These are phyloP conservation scores for Diplodia mutila DNA, from an alignment of 2,329 filamentous ascomycete genomes.

Conservation along the genomic window DNA sequence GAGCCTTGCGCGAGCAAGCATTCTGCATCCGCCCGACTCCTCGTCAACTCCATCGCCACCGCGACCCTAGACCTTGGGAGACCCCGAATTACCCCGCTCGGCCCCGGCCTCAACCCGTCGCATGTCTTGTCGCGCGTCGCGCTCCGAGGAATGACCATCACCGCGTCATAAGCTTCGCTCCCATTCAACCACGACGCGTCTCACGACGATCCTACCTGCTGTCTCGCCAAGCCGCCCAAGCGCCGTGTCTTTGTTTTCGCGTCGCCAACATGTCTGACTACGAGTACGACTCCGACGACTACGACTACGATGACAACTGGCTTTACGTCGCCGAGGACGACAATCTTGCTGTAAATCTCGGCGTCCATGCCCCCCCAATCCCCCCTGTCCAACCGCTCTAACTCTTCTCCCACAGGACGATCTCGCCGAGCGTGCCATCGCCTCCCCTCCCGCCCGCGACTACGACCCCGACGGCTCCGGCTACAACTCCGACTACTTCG, in stretches of 20 bases:
- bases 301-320: slow-evolving; percentile 48
- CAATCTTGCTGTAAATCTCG: slow-evolving; percentile 39
- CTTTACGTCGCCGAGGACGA: slow-evolving; percentile 53
- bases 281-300: slow-evolving; percentile 44
- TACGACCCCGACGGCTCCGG: slow-evolving; percentile 38
- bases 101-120: neutral
- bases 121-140: slow-evolving; percentile 13
- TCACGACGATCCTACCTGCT: neutral
- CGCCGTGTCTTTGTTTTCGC: neutral
- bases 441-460: slow-evolving; percentile 45
- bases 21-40: neutral
- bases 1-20: neutral
- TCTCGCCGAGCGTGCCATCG: slow-evolving; percentile 52
- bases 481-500: slow-evolving; percentile 52
- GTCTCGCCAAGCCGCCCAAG: slow-evolving; percentile 2
- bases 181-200: slow-evolving; percentile 1
- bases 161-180: slow-evolving; percentile 3
- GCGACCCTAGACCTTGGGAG: neutral
- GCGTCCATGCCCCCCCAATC: neutral
- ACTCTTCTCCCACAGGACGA: slow-evolving; percentile 48
- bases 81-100: neutral
- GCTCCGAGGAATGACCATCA: slow-evolving; percentile 7
- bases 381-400: neutral
- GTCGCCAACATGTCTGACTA: slow-evolving; percentile 46
- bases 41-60: neutral